Percentiles rank a stretch among this genome's conserved stretches.
Evolutionary conservation across 345 rosid species (phyloP).

Genomic region (Lenwebbia sp.): DNA sequence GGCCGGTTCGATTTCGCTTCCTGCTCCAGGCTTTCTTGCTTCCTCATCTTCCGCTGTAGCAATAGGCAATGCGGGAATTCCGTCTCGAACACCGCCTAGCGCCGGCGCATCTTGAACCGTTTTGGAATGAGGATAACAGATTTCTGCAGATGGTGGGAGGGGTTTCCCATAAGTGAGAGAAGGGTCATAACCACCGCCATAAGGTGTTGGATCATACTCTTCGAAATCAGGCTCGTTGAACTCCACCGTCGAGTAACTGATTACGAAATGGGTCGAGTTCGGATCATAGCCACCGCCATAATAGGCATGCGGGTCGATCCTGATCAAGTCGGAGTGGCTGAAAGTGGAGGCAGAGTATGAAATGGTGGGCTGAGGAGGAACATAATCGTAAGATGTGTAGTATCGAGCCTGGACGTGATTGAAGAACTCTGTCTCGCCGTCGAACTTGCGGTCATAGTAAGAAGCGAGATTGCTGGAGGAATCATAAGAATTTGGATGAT

Average conservation of each 20-base stretch:
- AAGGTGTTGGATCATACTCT: constrained; percentile 75
- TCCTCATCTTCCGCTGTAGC: constrained; percentile 4
- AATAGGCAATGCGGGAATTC: not conserved
- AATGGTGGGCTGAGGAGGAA: not conserved
- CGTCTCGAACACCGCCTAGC: not conserved
- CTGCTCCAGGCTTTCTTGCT: not conserved
- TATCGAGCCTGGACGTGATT: not conserved
- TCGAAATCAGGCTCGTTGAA: constrained; percentile 43
- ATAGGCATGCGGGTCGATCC: constrained; percentile 12
- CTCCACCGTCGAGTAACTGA: constrained; percentile 27
- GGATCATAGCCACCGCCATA: not conserved
- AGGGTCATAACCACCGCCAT: constrained; percentile 56
- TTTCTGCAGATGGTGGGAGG: constrained; percentile 42
- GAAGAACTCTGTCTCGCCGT: not conserved
- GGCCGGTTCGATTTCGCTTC: constrained; percentile 8
- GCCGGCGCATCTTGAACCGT: not conserved
- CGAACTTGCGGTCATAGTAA: not conserved
- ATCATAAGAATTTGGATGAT: not conserved
- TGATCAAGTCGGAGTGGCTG: constrained; percentile 24
- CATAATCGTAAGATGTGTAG: constrained; percentile 1
- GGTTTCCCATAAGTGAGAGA: constrained; percentile 56
- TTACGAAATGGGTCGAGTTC: constrained; percentile 18
- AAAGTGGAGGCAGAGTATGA: constrained; percentile 35
- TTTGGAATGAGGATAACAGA: constrained; percentile 46
- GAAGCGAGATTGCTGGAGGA: not conserved